Percentiles rank a stretch among this genome's conserved stretches.
phyloP scores from a whole-genome alignment of 164 flowering plant species.

The Annona cherimola region DNA sequence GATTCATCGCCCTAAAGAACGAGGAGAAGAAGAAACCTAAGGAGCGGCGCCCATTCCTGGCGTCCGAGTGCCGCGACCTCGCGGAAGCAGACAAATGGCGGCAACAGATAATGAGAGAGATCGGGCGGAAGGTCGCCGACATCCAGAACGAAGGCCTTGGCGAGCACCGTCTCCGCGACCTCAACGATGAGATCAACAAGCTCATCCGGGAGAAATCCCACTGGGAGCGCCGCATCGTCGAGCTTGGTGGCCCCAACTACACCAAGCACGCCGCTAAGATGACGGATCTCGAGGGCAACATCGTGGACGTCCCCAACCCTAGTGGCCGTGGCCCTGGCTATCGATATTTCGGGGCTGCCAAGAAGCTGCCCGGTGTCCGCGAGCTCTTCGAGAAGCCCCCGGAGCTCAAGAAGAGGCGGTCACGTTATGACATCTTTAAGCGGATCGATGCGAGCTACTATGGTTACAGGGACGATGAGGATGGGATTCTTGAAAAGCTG shows the following conservation, averaged over 20 bases:
- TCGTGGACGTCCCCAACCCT: conserved; percentile 91
- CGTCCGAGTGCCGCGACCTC: conserved; percentile 93
- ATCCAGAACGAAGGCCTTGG: conserved; percentile 94
- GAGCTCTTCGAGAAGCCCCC: conserved; percentile 96
- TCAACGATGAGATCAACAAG: conserved; percentile 93
- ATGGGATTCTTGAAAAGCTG: conserved; percentile 66
- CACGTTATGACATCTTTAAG: conserved; percentile 81
- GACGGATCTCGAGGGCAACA: conserved; percentile 93
- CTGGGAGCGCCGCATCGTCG: conserved; percentile 85
- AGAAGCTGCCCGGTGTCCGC: conserved; percentile 82
- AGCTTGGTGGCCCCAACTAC: conserved; percentile 86
- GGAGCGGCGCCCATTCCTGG: conserved; percentile 87
- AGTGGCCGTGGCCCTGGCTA: conserved; percentile 92
- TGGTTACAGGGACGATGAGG: conserved; percentile 90
- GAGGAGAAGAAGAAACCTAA: conserved; percentile 93
- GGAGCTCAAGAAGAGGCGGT: conserved; percentile 67
- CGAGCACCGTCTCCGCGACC: conserved; percentile 81
- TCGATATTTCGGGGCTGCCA: conserved; percentile 90
- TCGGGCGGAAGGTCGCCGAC: conserved; percentile 86
- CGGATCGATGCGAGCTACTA: conserved; percentile 93
- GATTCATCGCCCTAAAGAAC: conserved; percentile 64
- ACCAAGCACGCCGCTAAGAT: conserved; percentile 57
- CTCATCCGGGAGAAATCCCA: conserved; percentile 76
- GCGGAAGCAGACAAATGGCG: conserved; percentile 94
- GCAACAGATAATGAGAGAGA: conserved; percentile 93